These are phyloP conservation scores for Puccinia brachypodii DNA, from an alignment of 1,284 basidiomycete genomes.

Conservation along the genomic window DNA sequence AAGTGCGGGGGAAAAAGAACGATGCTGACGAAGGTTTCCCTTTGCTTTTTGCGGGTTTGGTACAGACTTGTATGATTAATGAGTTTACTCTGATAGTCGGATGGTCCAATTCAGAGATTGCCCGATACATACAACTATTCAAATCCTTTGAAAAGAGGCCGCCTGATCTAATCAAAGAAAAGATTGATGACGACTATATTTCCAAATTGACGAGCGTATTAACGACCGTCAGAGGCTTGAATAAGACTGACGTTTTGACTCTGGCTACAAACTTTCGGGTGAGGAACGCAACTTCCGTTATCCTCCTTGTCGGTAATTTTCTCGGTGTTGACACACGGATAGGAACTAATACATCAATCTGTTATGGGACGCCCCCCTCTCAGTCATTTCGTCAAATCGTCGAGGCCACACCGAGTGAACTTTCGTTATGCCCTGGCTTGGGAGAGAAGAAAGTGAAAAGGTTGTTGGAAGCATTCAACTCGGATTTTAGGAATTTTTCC, in stretches of 20 bases:
- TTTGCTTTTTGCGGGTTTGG: slow-evolving; percentile 22
- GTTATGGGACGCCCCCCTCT: slow-evolving; percentile 18
- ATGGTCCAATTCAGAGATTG: slow-evolving; percentile 86
- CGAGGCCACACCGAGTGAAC: slow-evolving; percentile 69
- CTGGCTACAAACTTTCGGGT: slow-evolving; percentile 90
- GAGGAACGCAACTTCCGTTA: slow-evolving; percentile 56
- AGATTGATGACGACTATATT: slow-evolving; percentile 81
- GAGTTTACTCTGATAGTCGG: slow-evolving; percentile 86
- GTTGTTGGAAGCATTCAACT: slow-evolving; percentile 61
- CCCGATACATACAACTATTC: slow-evolving; percentile 82
- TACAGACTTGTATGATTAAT: slow-evolving; percentile 81
- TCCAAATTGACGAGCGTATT: slow-evolving; percentile 79
- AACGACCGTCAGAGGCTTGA: slow-evolving; percentile 87
- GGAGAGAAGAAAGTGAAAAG: slow-evolving; percentile 87
- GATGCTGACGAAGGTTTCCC: neutral
- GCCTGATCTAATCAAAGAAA: slow-evolving; percentile 90
- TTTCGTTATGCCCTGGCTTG: slow-evolving; percentile 84
- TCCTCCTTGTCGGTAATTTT: neutral
- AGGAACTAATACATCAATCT: neutral
- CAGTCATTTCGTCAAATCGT: slow-evolving; percentile 82
- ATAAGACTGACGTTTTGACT: slow-evolving; percentile 96
- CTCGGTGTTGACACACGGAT: neutral
- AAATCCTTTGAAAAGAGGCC: slow-evolving; percentile 92
- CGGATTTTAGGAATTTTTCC: slow-evolving; percentile 57
- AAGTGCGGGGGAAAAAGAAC: neutral